Evolutionary conservation across 2,329 filamentous ascomycete genomes (phyloP).

Genomic region (Penicillium capsulatum): DNA sequence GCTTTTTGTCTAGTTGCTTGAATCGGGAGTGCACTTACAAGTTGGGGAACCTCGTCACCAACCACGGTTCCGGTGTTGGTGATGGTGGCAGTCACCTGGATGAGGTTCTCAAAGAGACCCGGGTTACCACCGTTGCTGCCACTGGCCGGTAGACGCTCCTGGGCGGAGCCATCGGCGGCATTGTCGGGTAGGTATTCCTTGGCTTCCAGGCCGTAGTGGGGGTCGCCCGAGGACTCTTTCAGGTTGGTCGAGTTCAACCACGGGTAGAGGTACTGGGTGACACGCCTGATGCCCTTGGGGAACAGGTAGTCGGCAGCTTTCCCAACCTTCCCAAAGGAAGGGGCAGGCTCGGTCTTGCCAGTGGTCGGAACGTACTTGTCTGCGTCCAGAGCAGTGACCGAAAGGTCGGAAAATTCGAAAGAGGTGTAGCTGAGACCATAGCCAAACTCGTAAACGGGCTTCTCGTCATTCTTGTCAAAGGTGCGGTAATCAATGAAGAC

Average conservation of each 20-base stretch:
- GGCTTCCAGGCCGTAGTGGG: constrained; percentile 51
- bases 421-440: constrained; percentile 61
- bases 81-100: constrained; percentile 48
- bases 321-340: constrained; percentile 48
- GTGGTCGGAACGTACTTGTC: constrained; percentile 51
- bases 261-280: constrained; percentile 59
- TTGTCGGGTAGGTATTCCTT: constrained; percentile 50
- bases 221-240: constrained; percentile 48
- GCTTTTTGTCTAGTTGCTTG: background rate
- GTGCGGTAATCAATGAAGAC: constrained; percentile 54
- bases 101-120: constrained; percentile 49
- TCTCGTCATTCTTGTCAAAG: constrained; percentile 54
- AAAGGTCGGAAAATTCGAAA: constrained; percentile 57
- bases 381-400: constrained; percentile 44
- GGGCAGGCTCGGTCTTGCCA: constrained; percentile 53
- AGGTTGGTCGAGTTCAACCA: constrained; percentile 60
- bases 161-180: constrained; percentile 51
- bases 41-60: constrained; percentile 53
- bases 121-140: constrained; percentile 59
- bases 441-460: constrained; percentile 60
- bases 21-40: constrained; percentile 34
- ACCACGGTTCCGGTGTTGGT: constrained; percentile 48
- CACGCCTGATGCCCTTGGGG: constrained; percentile 49
- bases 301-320: constrained; percentile 52
- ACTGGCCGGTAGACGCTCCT: constrained; percentile 55